phyloP scores from a whole-genome alignment of 1,284 basidiomycete species.

The Heterobasidion parviporum region DNA sequence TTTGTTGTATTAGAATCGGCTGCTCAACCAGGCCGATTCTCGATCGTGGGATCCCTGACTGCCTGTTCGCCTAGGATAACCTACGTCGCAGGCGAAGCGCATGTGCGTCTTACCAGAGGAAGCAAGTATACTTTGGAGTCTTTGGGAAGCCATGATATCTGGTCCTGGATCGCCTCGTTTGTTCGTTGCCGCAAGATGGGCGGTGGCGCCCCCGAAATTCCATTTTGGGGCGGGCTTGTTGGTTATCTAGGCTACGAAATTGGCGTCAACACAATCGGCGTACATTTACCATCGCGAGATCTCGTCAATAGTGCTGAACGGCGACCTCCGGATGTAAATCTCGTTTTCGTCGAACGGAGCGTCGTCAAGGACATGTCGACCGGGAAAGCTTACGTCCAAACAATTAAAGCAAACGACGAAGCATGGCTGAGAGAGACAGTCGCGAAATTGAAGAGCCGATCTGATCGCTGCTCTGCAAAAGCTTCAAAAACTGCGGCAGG shows the following conservation, averaged over 20 bases:
- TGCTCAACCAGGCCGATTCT: constrained; percentile 62
- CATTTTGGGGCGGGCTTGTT: constrained; percentile 75
- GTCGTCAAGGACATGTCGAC: constrained; percentile 53
- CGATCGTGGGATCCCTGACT: constrained; percentile 56
- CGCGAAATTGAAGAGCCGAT: constrained; percentile 15
- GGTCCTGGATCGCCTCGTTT: constrained; percentile 66
- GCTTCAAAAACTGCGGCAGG: background rate
- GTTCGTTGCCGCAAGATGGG: constrained; percentile 42
- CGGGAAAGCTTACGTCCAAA: constrained; percentile 50
- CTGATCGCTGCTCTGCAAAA: background rate
- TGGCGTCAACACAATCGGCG: constrained; percentile 45
- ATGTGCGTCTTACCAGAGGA: constrained; percentile 30
- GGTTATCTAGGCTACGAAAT: constrained; percentile 72
- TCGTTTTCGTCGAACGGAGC: constrained; percentile 70
- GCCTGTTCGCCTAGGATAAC: constrained; percentile 47
- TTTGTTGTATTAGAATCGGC: constrained; percentile 71
- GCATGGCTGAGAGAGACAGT: constrained; percentile 45
- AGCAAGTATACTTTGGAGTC: constrained; percentile 12
- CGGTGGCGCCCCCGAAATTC: constrained; percentile 41
- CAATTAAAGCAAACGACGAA: constrained; percentile 48
- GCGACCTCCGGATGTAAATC: constrained; percentile 59
- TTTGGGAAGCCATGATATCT: constrained; percentile 43
- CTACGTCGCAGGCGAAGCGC: constrained; percentile 43
- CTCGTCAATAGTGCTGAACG: constrained; percentile 8
- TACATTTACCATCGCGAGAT: constrained; percentile 25